These are phyloP conservation scores for Tuber magnatum DNA, from an alignment of 495 filamentous ascomycete genomes.

Conservation along the genomic window DNA sequence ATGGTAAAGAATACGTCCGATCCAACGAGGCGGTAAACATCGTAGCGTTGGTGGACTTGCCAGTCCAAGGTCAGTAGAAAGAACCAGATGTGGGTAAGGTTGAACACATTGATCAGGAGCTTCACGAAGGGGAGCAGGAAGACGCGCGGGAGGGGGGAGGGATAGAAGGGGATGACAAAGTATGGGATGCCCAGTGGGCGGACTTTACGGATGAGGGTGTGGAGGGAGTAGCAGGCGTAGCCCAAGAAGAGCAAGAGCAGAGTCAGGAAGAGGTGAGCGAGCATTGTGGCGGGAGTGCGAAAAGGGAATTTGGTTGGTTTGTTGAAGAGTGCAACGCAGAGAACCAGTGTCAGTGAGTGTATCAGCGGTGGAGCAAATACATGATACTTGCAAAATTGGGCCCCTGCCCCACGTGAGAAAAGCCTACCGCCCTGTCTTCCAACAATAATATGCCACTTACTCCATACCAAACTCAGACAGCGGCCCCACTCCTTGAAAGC, in stretches of 20 bases:
- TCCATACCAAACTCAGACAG: no score
- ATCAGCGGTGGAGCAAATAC: background rate
- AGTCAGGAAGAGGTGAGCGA: background rate
- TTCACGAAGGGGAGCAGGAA: background rate
- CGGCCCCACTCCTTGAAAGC: background rate
- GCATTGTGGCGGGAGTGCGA: background rate
- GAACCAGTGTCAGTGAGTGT: no score
- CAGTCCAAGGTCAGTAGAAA: background rate
- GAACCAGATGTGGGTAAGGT: background rate
- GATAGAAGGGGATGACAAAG: background rate
- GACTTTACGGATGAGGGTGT: background rate
- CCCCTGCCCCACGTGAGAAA: background rate
- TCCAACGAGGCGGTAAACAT: background rate
- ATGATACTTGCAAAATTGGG: background rate
- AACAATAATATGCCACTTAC: no score
- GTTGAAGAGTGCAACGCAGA: background rate
- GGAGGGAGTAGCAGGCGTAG: background rate
- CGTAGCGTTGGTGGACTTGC: background rate
- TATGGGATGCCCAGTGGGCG: background rate
- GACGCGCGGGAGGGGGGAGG: background rate
- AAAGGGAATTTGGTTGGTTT: background rate
- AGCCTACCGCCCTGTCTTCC: background rate
- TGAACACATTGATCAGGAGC: background rate
- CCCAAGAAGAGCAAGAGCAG: background rate
- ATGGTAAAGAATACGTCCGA: background rate